Evolutionary conservation across 306 rosid species (phyloP).

Genomic region (Cyamopsis tetragonoloba): DNA sequence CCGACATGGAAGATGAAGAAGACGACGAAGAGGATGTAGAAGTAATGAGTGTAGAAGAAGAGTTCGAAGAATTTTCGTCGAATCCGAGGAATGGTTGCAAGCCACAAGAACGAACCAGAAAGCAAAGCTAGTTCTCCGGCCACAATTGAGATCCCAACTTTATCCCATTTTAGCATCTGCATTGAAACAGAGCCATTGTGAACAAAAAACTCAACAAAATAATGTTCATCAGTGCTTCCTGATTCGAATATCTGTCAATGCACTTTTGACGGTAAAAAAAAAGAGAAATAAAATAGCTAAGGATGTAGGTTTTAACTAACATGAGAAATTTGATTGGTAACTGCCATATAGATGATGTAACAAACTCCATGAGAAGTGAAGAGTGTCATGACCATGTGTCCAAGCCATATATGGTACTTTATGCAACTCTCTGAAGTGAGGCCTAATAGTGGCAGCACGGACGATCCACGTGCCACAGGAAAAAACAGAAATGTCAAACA

Average conservation of each 20-base stretch:
- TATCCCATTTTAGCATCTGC: conserved; percentile 64
- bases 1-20: conserved; percentile 79
- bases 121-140: conserved; percentile 73
- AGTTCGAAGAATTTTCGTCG: conserved; percentile 64
- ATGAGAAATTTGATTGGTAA: conserved; percentile 34
- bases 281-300: too few species aligned
- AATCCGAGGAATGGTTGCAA: conserved; percentile 50
- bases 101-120: conserved; percentile 58
- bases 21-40: conserved; percentile 56
- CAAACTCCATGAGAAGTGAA: conserved; percentile 66
- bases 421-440: conserved; percentile 70
- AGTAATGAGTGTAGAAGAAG: conserved; percentile 70
- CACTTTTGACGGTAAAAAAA: too few species aligned
- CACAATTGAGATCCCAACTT: conserved; percentile 43
- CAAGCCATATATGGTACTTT: conserved; percentile 86
- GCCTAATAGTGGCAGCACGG: conserved; percentile 64
- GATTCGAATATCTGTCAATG: too few species aligned
- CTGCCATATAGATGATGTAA: conserved; percentile 47
- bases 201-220: too few species aligned
- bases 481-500: conserved; percentile 58
- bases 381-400: conserved; percentile 51
- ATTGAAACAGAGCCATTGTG: not conserved
- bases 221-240: too few species aligned
- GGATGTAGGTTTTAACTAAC: conserved; percentile 16
- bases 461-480: conserved; percentile 80